Evolutionary conservation across 495 filamentous ascomycete genomes (phyloP).

Genomic region (Penicillium salamii): DNA sequence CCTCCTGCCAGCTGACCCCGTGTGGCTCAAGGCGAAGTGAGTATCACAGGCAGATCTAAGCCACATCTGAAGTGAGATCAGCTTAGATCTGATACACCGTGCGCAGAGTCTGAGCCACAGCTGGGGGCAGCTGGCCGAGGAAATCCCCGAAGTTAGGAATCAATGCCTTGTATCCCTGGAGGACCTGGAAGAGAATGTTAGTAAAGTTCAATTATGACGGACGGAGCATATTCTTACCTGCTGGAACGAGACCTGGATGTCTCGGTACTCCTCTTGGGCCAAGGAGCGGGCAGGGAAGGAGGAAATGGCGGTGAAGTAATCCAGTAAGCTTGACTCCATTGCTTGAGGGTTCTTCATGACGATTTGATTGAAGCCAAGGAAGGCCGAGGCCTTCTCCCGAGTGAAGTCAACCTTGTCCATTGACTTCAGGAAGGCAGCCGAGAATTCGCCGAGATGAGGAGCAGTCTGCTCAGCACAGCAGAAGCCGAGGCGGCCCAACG

Average conservation of each 20-base stretch:
- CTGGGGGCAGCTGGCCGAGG: slow-evolving; percentile 61
- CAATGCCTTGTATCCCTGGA: slow-evolving; percentile 78
- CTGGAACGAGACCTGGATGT: slow-evolving; percentile 51
- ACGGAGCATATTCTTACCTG: slow-evolving; percentile 34
- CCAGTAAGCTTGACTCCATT: slow-evolving; percentile 79
- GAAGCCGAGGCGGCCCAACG: slow-evolving; percentile 85
- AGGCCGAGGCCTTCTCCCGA: slow-evolving; percentile 91
- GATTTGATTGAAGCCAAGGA: slow-evolving; percentile 82
- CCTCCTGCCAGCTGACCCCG: neutral
- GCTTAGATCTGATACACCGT: slow-evolving; percentile 43
- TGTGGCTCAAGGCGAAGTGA: neutral
- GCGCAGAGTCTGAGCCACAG: slow-evolving; percentile 57
- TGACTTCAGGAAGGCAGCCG: slow-evolving; percentile 73
- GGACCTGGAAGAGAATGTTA: slow-evolving; percentile 50
- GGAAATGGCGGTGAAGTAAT: slow-evolving; percentile 84
- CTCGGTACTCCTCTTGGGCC: slow-evolving; percentile 49
- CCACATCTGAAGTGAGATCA: neutral
- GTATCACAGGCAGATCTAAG: neutral
- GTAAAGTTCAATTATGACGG: neutral
- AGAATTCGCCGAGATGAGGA: slow-evolving; percentile 76
- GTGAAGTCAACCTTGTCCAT: slow-evolving; percentile 84
- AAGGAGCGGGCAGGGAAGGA: slow-evolving; percentile 61
- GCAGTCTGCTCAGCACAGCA: slow-evolving; percentile 73
- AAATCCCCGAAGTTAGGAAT: slow-evolving; percentile 85
- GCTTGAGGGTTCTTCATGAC: slow-evolving; percentile 85